Conservation (phyloP, 257 asterid species). For the Gynochthodes officinalis region DNA sequence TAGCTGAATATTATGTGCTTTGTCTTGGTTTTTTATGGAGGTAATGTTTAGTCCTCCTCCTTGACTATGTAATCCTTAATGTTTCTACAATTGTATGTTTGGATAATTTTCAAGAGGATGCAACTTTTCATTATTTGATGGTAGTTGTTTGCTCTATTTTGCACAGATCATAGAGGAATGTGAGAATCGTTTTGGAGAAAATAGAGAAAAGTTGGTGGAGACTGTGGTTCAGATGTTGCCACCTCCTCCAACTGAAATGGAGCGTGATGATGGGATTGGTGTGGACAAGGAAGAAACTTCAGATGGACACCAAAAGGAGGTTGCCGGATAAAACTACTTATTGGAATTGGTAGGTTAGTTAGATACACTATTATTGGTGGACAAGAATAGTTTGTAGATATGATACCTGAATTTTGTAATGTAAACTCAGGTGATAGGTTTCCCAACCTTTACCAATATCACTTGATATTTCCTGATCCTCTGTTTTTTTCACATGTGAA, state of each 20-base stretch:
- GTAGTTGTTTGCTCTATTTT: neutral
- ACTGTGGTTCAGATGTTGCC: constrained; percentile 43
- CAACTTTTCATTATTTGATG: constrained; percentile 1
- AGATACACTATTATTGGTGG: neutral
- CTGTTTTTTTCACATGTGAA: no score
- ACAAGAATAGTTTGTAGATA: neutral
- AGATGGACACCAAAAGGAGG: constrained; percentile 20
- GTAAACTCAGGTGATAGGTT: no score
- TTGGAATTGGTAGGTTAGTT: neutral
- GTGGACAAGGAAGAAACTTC: constrained; percentile 21
- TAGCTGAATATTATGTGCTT: neutral
- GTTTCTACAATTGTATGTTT: neutral
- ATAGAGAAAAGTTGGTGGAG: constrained; percentile 38
- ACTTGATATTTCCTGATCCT: no score
- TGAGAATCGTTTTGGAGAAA: constrained; percentile 45
- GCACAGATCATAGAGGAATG: constrained; percentile 56
- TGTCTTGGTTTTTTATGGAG: neutral
- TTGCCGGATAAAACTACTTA: neutral
- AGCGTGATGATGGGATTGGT: constrained; percentile 20
- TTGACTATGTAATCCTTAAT: neutral
- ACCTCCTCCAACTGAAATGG: constrained; percentile 38
- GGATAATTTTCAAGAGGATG: constrained; percentile 3
- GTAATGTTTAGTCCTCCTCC: neutral
- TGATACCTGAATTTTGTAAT: neutral
- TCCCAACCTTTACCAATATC: no score